Conservation (phyloP, 352 stramenopile species). For the Pythium brachiatum region DNA sequence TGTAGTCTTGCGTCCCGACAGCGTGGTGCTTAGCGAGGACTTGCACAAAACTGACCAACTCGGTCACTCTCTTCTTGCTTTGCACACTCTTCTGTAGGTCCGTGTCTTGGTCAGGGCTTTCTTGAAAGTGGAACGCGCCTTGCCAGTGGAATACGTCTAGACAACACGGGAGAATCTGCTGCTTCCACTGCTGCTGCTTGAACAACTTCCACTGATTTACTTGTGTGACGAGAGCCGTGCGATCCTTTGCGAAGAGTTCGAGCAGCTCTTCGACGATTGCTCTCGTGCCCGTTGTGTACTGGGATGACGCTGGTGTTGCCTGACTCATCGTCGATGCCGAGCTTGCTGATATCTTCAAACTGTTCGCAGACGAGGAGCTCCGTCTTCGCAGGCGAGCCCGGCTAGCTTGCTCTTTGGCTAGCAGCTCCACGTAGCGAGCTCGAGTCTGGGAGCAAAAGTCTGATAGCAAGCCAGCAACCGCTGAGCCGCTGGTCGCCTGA, state of each 20-base stretch:
- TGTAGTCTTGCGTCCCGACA: slow-evolving; percentile 28
- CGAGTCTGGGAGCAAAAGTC: slow-evolving; percentile 38
- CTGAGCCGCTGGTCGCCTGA: slow-evolving; percentile 23
- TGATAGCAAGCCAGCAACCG: slow-evolving; percentile 26
- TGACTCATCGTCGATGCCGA: slow-evolving; percentile 1
- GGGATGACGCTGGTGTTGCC: neutral
- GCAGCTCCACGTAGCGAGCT: slow-evolving; percentile 22
- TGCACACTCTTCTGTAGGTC: neutral
- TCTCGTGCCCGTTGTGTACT: slow-evolving; percentile 11
- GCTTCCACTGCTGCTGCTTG: slow-evolving; percentile 32
- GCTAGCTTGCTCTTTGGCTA: slow-evolving; percentile 17
- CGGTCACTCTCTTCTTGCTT: neutral
- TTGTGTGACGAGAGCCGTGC: slow-evolving; percentile 18
- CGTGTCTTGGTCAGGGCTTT: neutral
- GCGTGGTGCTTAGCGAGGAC: slow-evolving; percentile 26
- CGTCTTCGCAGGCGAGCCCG: neutral
- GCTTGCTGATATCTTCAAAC: neutral
- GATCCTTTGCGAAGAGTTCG: slow-evolving; percentile 19
- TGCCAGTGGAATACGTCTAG: slow-evolving; percentile 25
- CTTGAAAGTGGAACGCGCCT: neutral
- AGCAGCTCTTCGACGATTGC: slow-evolving; percentile 30
- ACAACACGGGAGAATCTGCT: slow-evolving; percentile 35
- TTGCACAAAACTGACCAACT: slow-evolving; percentile 29
- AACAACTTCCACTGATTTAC: slow-evolving; percentile 41
- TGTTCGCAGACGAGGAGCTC: neutral